phyloP scores from a whole-genome alignment of 208 protist species.

The Leishmania tropica region DNA sequence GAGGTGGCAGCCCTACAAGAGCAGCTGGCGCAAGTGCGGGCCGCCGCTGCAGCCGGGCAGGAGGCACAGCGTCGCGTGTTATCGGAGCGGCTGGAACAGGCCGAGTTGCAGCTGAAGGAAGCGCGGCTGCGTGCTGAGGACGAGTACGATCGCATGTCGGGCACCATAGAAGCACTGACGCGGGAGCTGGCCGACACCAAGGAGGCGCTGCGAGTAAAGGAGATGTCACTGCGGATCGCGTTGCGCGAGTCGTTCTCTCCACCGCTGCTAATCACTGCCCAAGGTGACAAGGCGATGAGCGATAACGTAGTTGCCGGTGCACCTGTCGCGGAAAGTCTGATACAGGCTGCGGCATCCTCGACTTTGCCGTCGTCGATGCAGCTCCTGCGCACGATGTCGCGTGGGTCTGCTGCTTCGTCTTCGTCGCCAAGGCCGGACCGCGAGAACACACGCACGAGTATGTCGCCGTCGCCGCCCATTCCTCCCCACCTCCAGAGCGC shows the following conservation, averaged over 20 bases:
- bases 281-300: background rate
- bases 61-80: slow-evolving; percentile 37
- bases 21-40: slow-evolving; percentile 18
- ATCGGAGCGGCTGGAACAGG: slow-evolving; percentile 26
- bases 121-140: slow-evolving; percentile 29
- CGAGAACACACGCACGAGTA: background rate
- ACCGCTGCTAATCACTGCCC: background rate
- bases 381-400: background rate
- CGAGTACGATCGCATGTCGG: slow-evolving; percentile 27
- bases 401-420: background rate
- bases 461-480: slow-evolving; percentile 9
- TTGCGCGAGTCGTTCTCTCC: slow-evolving; percentile 32
- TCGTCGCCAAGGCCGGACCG: background rate
- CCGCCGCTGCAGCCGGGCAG: slow-evolving; percentile 22
- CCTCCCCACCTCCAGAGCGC: background rate
- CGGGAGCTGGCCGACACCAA: slow-evolving; percentile 27
- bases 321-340: background rate
- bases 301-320: background rate
- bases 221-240: slow-evolving; percentile 50
- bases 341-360: background rate
- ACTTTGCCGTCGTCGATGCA: background rate
- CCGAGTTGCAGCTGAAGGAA: slow-evolving; percentile 31
- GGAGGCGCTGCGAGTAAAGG: slow-evolving; percentile 41
- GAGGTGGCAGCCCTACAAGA: slow-evolving; percentile 13
- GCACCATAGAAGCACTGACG: slow-evolving; percentile 20